Conservation (phyloP, 2,329 filamentous ascomycete genomes). For the Phyllosticta citrichinensis region DNA sequence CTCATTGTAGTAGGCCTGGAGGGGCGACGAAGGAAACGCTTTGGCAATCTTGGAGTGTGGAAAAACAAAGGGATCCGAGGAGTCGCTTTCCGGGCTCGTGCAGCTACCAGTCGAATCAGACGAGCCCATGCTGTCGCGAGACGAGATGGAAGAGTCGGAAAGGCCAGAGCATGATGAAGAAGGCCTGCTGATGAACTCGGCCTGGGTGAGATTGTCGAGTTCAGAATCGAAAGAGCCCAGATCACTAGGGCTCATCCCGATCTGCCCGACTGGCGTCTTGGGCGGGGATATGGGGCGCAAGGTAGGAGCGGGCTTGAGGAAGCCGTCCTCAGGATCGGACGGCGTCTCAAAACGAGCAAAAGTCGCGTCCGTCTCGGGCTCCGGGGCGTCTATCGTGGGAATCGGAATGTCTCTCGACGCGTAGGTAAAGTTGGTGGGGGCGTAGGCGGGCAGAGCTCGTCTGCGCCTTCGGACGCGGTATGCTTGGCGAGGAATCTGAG, state of each 20-base stretch:
- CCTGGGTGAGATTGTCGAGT: conserved; percentile 24
- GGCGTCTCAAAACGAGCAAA: conserved; percentile 14
- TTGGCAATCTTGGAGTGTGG: conserved; percentile 24
- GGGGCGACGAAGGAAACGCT: conserved; percentile 22
- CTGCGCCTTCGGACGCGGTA: conserved; percentile 40
- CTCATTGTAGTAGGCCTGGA: conserved; percentile 19
- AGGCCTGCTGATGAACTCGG: conserved; percentile 42
- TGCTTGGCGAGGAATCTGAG: conserved; percentile 36
- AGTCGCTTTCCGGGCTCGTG: conserved; percentile 51
- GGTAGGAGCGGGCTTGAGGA: conserved; percentile 32
- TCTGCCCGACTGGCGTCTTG: conserved; percentile 38
- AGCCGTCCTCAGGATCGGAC: conserved; percentile 24
- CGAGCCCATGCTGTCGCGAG: conserved; percentile 46
- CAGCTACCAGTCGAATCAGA: conserved; percentile 50
- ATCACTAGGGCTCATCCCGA: conserved; percentile 19
- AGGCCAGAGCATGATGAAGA: conserved; percentile 48
- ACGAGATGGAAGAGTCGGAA: conserved; percentile 54
- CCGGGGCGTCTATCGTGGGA: conserved; percentile 41
- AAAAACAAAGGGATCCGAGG: conserved; percentile 45
- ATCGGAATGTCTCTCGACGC: conserved; percentile 28
- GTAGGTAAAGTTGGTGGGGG: conserved; percentile 13
- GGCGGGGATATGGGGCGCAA: conserved; percentile 36
- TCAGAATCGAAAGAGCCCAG: conserved; percentile 22
- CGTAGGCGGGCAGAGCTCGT: conserved; percentile 21
- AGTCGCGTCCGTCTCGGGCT: conserved; percentile 20